These are phyloP conservation scores for Lactuca sativa DNA, from an alignment of 129 eudicot genomes.

Conservation along the genomic window DNA sequence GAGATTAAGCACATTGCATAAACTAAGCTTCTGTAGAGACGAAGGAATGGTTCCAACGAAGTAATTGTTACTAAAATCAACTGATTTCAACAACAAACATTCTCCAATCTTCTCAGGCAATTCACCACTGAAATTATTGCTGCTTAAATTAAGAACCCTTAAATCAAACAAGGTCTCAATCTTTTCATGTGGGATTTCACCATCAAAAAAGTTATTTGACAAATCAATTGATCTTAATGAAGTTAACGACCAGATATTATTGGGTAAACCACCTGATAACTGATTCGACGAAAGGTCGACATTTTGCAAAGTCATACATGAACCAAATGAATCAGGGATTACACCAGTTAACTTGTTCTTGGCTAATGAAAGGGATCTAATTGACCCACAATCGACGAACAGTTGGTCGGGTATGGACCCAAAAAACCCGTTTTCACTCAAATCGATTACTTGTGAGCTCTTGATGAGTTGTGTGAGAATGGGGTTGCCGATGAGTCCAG, in stretches of 20 bases:
- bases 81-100: slow-evolving; percentile 50
- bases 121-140: slow-evolving; percentile 58
- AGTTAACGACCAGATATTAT: slow-evolving; percentile 58
- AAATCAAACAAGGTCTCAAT: slow-evolving; percentile 59
- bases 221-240: slow-evolving; percentile 59
- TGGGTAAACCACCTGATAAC: slow-evolving; percentile 64
- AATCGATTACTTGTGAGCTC: slow-evolving; percentile 47
- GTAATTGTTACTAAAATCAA: slow-evolving; percentile 71
- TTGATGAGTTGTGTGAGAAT: slow-evolving; percentile 49
- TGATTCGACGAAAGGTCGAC: slow-evolving; percentile 64
- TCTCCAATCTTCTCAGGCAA: slow-evolving; percentile 81
- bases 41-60: slow-evolving; percentile 66
- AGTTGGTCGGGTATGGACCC: slow-evolving; percentile 62
- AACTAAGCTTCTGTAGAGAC: slow-evolving; percentile 68
- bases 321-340: slow-evolving; percentile 57
- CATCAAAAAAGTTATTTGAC: slow-evolving; percentile 61
- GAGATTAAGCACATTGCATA: slow-evolving; percentile 55
- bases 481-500: slow-evolving; percentile 57
- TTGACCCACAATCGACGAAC: slow-evolving; percentile 70
- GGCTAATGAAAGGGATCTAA: slow-evolving; percentile 54
- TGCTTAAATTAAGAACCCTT: slow-evolving; percentile 53
- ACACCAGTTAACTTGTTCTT: slow-evolving; percentile 61
- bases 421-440: slow-evolving; percentile 53
- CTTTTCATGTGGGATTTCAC: slow-evolving; percentile 61
- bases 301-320: slow-evolving; percentile 55